Conservation (phyloP, 176 grass and related monocot species). For the Zoysia pacifica region DNA sequence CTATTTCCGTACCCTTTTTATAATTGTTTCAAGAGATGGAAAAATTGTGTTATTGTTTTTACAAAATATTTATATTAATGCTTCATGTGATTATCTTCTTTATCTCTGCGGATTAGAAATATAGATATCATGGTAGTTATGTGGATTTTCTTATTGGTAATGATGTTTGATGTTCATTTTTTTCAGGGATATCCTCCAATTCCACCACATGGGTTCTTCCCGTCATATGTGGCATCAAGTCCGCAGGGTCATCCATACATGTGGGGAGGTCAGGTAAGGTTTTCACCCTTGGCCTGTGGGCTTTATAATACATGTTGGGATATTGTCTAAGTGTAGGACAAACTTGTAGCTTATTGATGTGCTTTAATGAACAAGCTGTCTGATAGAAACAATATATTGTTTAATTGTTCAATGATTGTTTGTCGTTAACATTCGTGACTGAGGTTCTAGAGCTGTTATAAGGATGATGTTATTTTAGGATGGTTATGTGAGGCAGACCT, state of each 20-base stretch:
- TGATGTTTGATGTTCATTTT: conserved; percentile 2
- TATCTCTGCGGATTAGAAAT: conserved; percentile 4
- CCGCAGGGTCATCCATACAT: conserved; percentile 94
- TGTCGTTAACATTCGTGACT: background rate
- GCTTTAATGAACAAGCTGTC: background rate
- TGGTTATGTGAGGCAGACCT: background rate
- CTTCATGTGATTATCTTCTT: background rate
- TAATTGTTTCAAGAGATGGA: background rate
- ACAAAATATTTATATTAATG: too few species aligned
- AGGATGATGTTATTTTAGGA: background rate
- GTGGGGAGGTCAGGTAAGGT: conserved; percentile 86
- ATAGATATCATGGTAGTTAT: background rate
- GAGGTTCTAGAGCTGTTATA: background rate
- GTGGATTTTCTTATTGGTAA: conserved; percentile 1
- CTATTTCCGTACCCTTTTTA: background rate
- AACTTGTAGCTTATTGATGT: background rate
- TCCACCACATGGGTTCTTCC: conserved; percentile 89
- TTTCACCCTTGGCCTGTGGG: conserved; percentile 13
- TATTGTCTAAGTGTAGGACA: too few species aligned
- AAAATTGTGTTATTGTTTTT: background rate
- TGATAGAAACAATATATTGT: conserved; percentile 1
- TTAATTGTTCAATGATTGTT: conserved; percentile 10
- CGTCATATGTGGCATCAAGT: conserved; percentile 61
- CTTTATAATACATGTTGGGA: too few species aligned
- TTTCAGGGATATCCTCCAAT: conserved; percentile 80